Conservation (phyloP, 805 yeast species). For the Starmerella geochares region DNA sequence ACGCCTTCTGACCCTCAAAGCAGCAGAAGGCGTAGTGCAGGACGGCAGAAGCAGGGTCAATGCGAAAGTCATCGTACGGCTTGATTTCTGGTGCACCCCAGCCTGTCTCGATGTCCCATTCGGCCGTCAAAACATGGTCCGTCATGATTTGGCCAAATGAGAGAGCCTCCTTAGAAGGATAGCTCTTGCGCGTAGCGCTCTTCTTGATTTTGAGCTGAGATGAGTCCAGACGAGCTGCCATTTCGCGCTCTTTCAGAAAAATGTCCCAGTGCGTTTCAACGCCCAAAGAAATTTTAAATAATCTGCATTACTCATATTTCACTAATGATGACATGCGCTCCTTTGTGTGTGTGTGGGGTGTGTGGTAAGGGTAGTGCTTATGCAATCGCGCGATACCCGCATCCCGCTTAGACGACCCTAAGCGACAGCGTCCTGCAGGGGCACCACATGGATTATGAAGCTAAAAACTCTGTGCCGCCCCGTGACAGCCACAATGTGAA, state of each 20-base stretch:
- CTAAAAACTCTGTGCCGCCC: too few relatives aligned
- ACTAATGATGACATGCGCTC: too few relatives aligned
- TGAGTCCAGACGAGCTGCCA: conserved; percentile 37
- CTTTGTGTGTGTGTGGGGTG: too few relatives aligned
- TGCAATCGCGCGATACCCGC: too few relatives aligned
- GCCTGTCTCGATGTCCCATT: conserved; percentile 68
- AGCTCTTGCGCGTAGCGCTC: conserved; percentile 41
- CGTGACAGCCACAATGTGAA: too few relatives aligned
- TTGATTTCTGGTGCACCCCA: conserved; percentile 86
- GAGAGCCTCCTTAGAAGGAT: conserved; percentile 50
- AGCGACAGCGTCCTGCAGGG: too few relatives aligned
- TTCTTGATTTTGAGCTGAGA: conserved; percentile 42
- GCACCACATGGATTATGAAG: too few relatives aligned
- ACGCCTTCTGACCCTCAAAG: conserved; percentile 95
- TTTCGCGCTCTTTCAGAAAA: background rate
- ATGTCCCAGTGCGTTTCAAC: background rate
- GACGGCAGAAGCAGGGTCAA: conserved; percentile 87
- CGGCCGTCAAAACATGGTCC: conserved; percentile 75
- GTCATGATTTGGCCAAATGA: conserved; percentile 70
- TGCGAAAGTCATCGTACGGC: conserved; percentile 64
- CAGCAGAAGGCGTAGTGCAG: conserved; percentile 92
- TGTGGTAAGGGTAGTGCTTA: too few relatives aligned
- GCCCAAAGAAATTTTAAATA: background rate
- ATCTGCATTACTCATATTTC: background rate
- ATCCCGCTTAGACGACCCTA: too few relatives aligned